phyloP scores from a whole-genome alignment of 2,329 filamentous ascomycete species.

The Trichophyton schoenleinii region DNA sequence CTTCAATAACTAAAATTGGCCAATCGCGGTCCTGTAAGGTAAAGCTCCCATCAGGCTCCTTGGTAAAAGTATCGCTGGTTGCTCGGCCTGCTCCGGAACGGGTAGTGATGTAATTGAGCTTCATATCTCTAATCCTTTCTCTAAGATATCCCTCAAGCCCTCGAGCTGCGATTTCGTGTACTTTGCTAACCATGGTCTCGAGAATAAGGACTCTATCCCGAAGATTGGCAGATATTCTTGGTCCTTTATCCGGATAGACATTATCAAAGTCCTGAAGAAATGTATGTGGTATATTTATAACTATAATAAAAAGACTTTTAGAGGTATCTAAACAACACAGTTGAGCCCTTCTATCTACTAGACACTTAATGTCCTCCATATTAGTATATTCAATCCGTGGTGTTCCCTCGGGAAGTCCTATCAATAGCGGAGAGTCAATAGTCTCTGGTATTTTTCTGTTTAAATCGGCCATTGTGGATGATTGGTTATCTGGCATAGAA shows the following conservation, averaged over 20 bases:
- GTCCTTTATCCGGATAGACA: neutral
- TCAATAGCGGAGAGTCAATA: neutral
- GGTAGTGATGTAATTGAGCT: neutral
- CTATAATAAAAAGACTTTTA: neutral
- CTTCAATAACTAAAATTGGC: slow-evolving; percentile 5
- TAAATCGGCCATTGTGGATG: neutral
- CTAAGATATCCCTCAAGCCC: neutral
- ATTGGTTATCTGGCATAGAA: too few relatives aligned
- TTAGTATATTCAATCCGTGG: neutral
- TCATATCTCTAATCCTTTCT: neutral
- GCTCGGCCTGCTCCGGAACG: neutral
- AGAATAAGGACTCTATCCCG: neutral
- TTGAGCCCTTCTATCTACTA: neutral
- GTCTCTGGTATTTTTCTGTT: neutral
- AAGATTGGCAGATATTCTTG: neutral
- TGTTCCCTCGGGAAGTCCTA: neutral
- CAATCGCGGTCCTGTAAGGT: neutral
- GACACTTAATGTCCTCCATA: neutral
- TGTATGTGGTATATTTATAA: neutral
- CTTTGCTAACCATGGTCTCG: neutral
- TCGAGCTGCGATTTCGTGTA: neutral
- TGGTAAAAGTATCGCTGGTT: neutral
- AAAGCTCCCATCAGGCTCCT: neutral
- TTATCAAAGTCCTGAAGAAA: neutral
- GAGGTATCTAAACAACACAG: neutral